Conservation (phyloP, 495 filamentous ascomycete species). For the Trichocladium uniseriatum region DNA sequence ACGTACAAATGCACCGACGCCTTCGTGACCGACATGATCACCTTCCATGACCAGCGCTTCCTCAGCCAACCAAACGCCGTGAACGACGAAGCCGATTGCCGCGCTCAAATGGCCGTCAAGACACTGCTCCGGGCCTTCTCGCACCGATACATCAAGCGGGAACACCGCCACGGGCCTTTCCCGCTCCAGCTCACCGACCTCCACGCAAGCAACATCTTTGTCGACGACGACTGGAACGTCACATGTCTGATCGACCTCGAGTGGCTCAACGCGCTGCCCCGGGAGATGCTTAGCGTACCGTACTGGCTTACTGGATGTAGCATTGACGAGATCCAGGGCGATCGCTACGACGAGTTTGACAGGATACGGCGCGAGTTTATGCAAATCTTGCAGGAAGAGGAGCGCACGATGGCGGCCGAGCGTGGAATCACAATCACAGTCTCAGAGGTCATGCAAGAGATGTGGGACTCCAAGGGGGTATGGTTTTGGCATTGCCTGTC, state of each 20-base stretch:
- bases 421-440: not conserved
- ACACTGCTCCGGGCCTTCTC: not conserved
- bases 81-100: not conserved
- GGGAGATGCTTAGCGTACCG: not conserved
- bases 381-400: not conserved
- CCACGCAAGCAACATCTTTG: slow-evolving; percentile 2
- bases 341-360: not conserved
- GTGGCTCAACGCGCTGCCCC: not conserved
- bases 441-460: not conserved
- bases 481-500: too few species aligned
- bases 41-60: not conserved
- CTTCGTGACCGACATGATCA: not conserved
- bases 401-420: not conserved
- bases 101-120: not conserved
- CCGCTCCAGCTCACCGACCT: not conserved
- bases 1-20: not conserved
- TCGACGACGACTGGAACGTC: slow-evolving; percentile 3
- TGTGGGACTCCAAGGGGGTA: not conserved
- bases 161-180: not conserved
- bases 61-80: not conserved
- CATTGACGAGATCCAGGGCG: not conserved
- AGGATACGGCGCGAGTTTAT: not conserved
- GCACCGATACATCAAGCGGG: not conserved
- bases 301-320: not conserved
- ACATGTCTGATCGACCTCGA: not conserved